Percentiles rank a stretch among this genome's conserved stretches.
These are phyloP conservation scores for Trichoderma gamsii DNA, from an alignment of 495 filamentous ascomycete species.

Conservation along the genomic window DNA sequence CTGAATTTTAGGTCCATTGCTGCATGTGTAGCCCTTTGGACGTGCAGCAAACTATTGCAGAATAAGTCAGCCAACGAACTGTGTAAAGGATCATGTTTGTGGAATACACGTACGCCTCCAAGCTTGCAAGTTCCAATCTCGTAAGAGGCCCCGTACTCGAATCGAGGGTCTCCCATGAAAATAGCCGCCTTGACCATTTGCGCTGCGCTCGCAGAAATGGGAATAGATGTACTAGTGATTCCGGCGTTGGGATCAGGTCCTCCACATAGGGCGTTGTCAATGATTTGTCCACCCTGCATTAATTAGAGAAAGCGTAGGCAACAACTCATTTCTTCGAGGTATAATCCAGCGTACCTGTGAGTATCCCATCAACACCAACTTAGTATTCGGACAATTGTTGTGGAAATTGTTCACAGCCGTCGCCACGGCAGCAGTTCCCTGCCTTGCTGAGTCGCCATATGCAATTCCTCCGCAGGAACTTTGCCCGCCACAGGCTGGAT, in stretches of 20 bases:
- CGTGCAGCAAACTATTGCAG: constrained; percentile 49
- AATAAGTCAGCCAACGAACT: neutral
- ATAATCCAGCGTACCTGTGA: constrained; percentile 39
- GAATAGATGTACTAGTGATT: constrained; percentile 29
- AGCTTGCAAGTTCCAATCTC: constrained; percentile 55
- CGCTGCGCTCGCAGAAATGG: constrained; percentile 36
- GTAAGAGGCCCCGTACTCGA: constrained; percentile 48
- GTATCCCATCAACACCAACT: constrained; percentile 58
- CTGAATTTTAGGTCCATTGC: constrained; percentile 48
- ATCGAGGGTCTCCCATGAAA: constrained; percentile 57
- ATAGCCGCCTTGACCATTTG: constrained; percentile 53
- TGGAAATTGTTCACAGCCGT: constrained; percentile 51
- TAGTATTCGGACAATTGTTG: constrained; percentile 47
- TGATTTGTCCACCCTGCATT: constrained; percentile 53
- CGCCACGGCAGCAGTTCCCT: constrained; percentile 50
- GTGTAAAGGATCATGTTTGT: neutral
- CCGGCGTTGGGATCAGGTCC: constrained; percentile 25
- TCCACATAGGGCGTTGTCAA: constrained; percentile 58
- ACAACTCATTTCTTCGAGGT: neutral
- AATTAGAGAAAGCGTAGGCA: neutral
- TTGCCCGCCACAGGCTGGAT: constrained; percentile 55
- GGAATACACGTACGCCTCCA: constrained; percentile 43
- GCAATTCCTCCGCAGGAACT: constrained; percentile 40
- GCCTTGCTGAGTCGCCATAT: constrained; percentile 47
- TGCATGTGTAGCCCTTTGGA: constrained; percentile 49